A percentile compares a stretch with the other conserved stretches of the same genome.
These are phyloP conservation scores for Backusella circina DNA, from an alignment of 192 early-diverging fungal genomes.

Conservation along the genomic window DNA sequence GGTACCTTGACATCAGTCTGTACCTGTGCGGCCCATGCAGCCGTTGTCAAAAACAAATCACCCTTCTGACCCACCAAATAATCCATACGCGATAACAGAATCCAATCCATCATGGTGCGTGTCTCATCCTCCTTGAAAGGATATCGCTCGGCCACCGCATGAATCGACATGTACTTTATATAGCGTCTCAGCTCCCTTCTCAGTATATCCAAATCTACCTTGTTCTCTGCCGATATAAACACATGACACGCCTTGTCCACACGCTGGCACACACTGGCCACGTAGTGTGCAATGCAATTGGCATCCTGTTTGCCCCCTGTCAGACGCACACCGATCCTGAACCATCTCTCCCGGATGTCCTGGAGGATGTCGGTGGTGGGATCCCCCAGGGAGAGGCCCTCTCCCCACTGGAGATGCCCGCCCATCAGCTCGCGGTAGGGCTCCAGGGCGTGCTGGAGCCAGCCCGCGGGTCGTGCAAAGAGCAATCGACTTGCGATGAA, in stretches of 20 bases:
- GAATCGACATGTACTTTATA: background rate
- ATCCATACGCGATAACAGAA: constrained; percentile 29
- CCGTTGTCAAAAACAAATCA: constrained; percentile 18
- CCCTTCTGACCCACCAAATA: constrained; percentile 17
- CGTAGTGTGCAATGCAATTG: background rate
- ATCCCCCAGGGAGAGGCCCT: constrained; percentile 14
- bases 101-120: constrained; percentile 29
- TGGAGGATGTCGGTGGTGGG: background rate
- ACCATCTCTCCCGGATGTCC: background rate
- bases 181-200: background rate
- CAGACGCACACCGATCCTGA: constrained; percentile 10
- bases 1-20: constrained; percentile 14
- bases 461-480: constrained; percentile 13
- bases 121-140: background rate
- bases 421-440: constrained; percentile 18
- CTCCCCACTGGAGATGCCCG: background rate
- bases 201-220: background rate
- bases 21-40: constrained; percentile 33
- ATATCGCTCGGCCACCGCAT: constrained; percentile 2
- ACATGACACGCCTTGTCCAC: constrained; percentile 10
- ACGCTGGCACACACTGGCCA: background rate
- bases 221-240: background rate
- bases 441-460: constrained; percentile 12
- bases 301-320: background rate
- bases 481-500: constrained; percentile 16